Evolutionary conservation across 306 rosid species (phyloP), one percentile per base, ranked within the genome.

Genomic region (Senna tora): DNA sequence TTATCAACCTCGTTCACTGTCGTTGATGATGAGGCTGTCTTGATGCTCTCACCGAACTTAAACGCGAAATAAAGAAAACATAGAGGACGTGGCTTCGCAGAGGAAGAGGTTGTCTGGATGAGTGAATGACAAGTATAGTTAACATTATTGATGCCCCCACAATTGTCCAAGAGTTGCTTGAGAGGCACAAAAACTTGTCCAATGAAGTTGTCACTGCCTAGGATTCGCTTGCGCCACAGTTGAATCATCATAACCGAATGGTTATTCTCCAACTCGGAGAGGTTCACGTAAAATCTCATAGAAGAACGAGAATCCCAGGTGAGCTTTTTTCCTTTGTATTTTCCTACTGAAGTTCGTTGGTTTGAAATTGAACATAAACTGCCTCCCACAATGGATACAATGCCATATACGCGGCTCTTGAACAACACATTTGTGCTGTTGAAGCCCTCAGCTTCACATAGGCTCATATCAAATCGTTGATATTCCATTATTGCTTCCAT

Each of bases 211-310:
- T 79, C 75, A 36, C 45, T 3, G 38, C 57, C 52, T 1, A 79
- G 3, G 8, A 51, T 11, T 58, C 47, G 16, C 9, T n/a, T 72
- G 9, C 36, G 7, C 15, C 41, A 14, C 20, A 79, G 56, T n/a
- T 67, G 65, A 50, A 79, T 59, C 33, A 13, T 50, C 4, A 73
- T 32, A 41, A 66, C 63, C 73, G 67, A 13, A 7, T 62, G 34
- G 50, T 73, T 57, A 9, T 17, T 46, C 4, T 58, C 47, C 38
- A 72, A 16, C 55, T 65, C 50, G 3, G 78, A 25, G 9, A 66
- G 70, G n/a, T 77, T 54, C 9, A 65, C n/a, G 46, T 77, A 64
- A 50, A 77, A 77, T 47, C 73, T 64, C 81, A 71, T 63, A 0
- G 70, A 20, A 28, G 36, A 66, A 50, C 38, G 34, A 69, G 22